phyloP scores from a whole-genome alignment of 441 rosid species.

The Kokia cookei region DNA sequence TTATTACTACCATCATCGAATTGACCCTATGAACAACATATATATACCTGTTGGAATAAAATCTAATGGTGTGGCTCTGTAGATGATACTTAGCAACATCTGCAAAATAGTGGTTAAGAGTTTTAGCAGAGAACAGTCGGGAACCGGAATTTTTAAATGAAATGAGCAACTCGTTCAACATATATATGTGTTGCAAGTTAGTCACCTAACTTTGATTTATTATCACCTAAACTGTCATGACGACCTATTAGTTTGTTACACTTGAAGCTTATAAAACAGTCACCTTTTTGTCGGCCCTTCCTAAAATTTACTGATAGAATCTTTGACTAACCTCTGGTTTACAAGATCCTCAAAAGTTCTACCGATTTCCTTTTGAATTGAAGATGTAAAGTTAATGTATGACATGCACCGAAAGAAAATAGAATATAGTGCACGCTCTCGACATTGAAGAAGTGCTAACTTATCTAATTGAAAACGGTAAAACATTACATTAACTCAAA shows the following conservation, averaged over 20 bases:
- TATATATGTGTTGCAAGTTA: not conserved
- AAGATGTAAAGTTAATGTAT: not conserved
- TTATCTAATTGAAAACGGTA: not conserved
- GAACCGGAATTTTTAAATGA: not conserved
- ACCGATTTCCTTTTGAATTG: not conserved
- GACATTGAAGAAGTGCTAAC: not conserved
- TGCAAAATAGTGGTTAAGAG: conserved; percentile 26
- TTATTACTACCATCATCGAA: not conserved
- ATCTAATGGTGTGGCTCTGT: conserved; percentile 60
- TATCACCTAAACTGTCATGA: not conserved
- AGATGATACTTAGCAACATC: conserved; percentile 58
- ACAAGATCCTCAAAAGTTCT: not conserved
- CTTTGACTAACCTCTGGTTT: not conserved
- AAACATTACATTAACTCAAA: not conserved
- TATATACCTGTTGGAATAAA: conserved; percentile 69
- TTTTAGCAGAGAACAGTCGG: not conserved
- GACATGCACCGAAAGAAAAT: not conserved
- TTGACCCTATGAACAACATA: not conserved
- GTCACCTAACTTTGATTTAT: not conserved
- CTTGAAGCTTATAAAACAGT: not conserved
- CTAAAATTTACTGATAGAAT: not conserved
- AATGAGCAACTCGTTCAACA: not conserved
- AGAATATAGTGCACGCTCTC: not conserved
- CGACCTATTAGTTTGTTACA: not conserved
- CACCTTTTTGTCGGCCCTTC: not conserved